Base-by-base conservation (phyloP, 23 red algal species). In the Cyanidium caldarium region DNA sequence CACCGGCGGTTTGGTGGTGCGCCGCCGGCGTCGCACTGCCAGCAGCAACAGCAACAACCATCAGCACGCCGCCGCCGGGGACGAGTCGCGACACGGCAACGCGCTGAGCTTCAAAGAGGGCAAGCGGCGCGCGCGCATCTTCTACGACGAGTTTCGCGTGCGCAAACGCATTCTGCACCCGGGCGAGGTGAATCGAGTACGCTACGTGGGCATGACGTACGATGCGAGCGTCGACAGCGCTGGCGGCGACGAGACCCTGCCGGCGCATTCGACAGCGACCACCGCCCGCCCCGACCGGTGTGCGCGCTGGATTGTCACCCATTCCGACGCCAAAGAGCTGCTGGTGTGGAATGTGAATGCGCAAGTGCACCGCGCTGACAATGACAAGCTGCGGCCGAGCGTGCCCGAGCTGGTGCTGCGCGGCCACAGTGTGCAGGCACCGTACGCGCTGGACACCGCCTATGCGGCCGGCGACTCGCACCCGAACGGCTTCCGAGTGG, bases 151-250 rank as follows among this genome's bases (percentile, higher is more conserved):
- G 28, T 85, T 94, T 31, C 46, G 40, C 34, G 38, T 94, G 33
- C 65, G 67, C 23, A 94, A 94, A 42, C 76, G 82, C 40, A 66
- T 94, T 38, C 39, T 94, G 66, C 87, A 94, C 42, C 87, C 87
- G 5, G 87, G 81, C 25, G 87, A 94, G 38, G 87, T 94, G 14
- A 94, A 94, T 67, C 69, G 75, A 35, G 75, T 86, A 25, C 75
- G 77, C 36, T 57, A 77, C 23, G 40, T 79, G 28, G 40, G 33
- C 42, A 71, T 20, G 70, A 78, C 30, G 61, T 94, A 14, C 51
- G 51, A 61, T 61, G n/a, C 51, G 21, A 61, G 5, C 13, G 51
- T 28, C 7, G 51, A 12, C 7, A 28, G 3, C 31, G 3, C 21
- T 28, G 10, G 21, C n/a, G 51, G 31, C 51, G 51, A 61, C 31